These are phyloP conservation scores for Leccinum disarticulatum DNA, from an alignment of 768 basidiomycete species.

Conservation along the genomic window DNA sequence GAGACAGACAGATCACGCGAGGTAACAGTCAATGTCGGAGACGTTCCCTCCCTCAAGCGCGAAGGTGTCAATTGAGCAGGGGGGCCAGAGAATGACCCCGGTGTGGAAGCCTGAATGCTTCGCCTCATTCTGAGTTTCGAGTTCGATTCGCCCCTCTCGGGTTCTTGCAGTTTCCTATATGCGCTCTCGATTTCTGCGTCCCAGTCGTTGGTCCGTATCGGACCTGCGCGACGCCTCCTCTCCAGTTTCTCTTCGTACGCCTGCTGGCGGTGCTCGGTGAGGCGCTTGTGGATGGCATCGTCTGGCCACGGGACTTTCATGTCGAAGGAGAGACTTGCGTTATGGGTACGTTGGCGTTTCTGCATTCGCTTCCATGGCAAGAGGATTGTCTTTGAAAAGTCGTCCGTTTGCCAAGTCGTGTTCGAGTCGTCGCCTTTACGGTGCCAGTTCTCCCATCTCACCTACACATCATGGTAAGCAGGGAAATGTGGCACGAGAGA, in stretches of 20 bases:
- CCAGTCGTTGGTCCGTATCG: conserved; percentile 20
- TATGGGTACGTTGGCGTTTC: conserved; percentile 25
- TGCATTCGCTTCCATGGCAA: conserved; percentile 38
- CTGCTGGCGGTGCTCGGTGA: conserved; percentile 44
- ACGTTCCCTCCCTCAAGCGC: conserved; percentile 5
- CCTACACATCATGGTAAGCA: conserved; percentile 34
- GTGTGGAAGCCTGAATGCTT: conserved; percentile 2
- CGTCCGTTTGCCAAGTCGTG: conserved; percentile 49
- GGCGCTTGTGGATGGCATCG: conserved; percentile 43
- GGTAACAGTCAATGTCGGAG: conserved; percentile 12
- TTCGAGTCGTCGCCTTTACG: conserved; percentile 53
- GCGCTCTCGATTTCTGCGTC: conserved; percentile 28
- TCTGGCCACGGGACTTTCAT: conserved; percentile 41
- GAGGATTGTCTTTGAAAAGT: conserved; percentile 22
- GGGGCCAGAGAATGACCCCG: conserved; percentile 9
- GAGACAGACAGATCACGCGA: conserved; percentile 18
- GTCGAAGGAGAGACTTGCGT: conserved; percentile 35
- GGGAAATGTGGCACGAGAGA: background rate
- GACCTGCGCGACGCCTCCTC: conserved; percentile 8
- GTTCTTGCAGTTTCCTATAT: conserved; percentile 23
- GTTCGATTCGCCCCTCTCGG: conserved; percentile 24
- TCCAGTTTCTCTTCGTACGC: conserved; percentile 46
- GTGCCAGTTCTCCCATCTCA: conserved; percentile 53
- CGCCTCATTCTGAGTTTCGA: conserved; percentile 25
- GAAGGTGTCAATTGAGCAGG: conserved; percentile 8